These are phyloP conservation scores for Chiua virens DNA, from an alignment of 768 basidiomycete species.

Conservation along the genomic window DNA sequence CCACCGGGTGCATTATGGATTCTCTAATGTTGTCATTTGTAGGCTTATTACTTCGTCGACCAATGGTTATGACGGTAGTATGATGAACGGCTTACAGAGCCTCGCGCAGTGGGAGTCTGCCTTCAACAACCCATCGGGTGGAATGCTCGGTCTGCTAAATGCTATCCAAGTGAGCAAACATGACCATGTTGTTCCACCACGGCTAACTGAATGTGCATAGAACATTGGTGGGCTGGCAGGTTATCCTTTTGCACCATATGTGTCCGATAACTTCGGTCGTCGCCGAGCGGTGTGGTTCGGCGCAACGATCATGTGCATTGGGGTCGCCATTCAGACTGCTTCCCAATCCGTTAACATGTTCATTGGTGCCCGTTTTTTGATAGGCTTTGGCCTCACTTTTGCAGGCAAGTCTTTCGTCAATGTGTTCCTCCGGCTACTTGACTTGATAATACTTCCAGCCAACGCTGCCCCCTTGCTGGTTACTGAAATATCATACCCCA, in stretches of 20 bases:
- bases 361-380: conserved; percentile 76
- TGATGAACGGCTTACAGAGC: conserved; percentile 81
- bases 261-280: conserved; percentile 73
- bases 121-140: conserved; percentile 58
- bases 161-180: conserved; percentile 61
- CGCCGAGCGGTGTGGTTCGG: conserved; percentile 65
- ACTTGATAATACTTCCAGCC: conserved; percentile 31
- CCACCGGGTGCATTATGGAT: not conserved
- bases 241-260: conserved; percentile 68
- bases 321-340: conserved; percentile 67
- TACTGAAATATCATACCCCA: conserved; percentile 83
- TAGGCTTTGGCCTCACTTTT: conserved; percentile 76
- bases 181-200: not conserved
- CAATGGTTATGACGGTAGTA: conserved; percentile 74
- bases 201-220: conserved; percentile 31
- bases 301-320: conserved; percentile 68
- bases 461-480: conserved; percentile 83
- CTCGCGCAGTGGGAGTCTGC: conserved; percentile 61
- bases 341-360: conserved; percentile 76
- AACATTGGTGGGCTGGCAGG: conserved; percentile 70
- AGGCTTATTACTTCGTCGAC: conserved; percentile 76
- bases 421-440: not conserved
- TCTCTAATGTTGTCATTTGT: conserved; percentile 2
- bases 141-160: conserved; percentile 65
- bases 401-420: conserved; percentile 42